Conservation (phyloP, 2,329 filamentous ascomycete genomes). For the Penicillium rolfsii region DNA sequence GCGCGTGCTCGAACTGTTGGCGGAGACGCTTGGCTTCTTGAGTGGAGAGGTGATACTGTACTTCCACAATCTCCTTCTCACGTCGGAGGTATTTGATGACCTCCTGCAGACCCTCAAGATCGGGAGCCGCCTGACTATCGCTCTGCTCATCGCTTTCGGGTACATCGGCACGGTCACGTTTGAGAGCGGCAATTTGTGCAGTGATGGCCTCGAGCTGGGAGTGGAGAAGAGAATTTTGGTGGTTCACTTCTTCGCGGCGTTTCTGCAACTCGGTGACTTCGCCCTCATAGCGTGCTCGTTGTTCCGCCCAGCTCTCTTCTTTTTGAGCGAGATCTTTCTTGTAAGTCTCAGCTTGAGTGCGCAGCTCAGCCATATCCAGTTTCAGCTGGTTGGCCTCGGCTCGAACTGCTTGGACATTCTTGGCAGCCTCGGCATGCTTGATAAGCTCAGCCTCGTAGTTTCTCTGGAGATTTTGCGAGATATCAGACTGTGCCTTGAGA, state of each 20-base stretch:
- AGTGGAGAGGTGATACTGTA: slow-evolving; percentile 88
- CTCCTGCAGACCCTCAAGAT: slow-evolving; percentile 78
- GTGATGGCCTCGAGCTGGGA: slow-evolving; percentile 84
- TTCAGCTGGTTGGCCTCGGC: slow-evolving; percentile 80
- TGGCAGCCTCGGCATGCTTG: slow-evolving; percentile 94
- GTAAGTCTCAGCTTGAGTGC: slow-evolving; percentile 82
- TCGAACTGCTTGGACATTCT: slow-evolving; percentile 76
- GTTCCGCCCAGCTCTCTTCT: slow-evolving; percentile 85
- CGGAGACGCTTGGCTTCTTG: slow-evolving; percentile 87
- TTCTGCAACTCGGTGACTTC: slow-evolving; percentile 79
- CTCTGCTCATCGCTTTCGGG: slow-evolving; percentile 57
- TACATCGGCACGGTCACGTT: slow-evolving; percentile 69
- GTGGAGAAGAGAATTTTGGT: slow-evolving; percentile 89
- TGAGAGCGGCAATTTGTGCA: slow-evolving; percentile 75
- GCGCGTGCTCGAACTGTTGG: slow-evolving; percentile 85
- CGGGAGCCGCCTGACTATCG: slow-evolving; percentile 54
- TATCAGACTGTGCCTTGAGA: slow-evolving; percentile 88
- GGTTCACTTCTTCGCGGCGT: slow-evolving; percentile 79
- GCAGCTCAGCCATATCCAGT: slow-evolving; percentile 73
- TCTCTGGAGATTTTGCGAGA: slow-evolving; percentile 88
- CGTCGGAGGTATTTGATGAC: slow-evolving; percentile 88
- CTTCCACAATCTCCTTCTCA: slow-evolving; percentile 96
- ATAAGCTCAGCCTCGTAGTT: slow-evolving; percentile 94
- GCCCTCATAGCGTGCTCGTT: slow-evolving; percentile 76
- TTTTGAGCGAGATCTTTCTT: slow-evolving; percentile 77